Evolutionary conservation across 345 rosid genomes (phyloP).

Genomic region (Viola odorata): DNA sequence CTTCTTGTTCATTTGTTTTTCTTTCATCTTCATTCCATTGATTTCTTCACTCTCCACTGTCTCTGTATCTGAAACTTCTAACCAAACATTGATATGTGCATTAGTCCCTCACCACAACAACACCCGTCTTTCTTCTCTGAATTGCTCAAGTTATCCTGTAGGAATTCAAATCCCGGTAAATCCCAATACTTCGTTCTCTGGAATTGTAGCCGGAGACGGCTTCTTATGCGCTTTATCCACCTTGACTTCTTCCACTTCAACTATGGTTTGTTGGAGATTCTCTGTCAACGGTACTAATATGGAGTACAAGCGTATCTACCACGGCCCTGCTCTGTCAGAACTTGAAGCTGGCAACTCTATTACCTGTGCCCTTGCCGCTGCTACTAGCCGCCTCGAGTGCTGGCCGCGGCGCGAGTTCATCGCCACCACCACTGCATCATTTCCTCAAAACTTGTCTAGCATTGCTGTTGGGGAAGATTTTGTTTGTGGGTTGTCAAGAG

Average conservation of each 20-base stretch:
- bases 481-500: constrained; percentile 45
- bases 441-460: constrained; percentile 3
- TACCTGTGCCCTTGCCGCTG: constrained; percentile 46
- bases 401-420: constrained; percentile 44
- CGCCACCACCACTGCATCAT: background rate
- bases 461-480: constrained; percentile 53
- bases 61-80: constrained; percentile 42
- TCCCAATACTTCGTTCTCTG: constrained; percentile 25
- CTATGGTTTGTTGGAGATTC: constrained; percentile 57
- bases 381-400: constrained; percentile 33
- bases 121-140: constrained; percentile 18
- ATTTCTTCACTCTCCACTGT: constrained; percentile 44
- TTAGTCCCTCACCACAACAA: background rate
- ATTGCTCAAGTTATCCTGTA: constrained; percentile 41
- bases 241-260: constrained; percentile 22
- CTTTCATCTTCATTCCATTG: constrained; percentile 11
- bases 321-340: constrained; percentile 24
- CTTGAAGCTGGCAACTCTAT: constrained; percentile 46
- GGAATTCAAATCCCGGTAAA: constrained; percentile 20
- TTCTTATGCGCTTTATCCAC: constrained; percentile 45
- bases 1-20: background rate
- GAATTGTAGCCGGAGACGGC: constrained; percentile 59
- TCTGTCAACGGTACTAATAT: constrained; percentile 21
- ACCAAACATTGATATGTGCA: constrained; percentile 48
- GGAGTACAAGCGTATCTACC: constrained; percentile 34